phyloP scores from a whole-genome alignment of 164 flowering plant genomes.

The Macadamia integrifolia region DNA sequence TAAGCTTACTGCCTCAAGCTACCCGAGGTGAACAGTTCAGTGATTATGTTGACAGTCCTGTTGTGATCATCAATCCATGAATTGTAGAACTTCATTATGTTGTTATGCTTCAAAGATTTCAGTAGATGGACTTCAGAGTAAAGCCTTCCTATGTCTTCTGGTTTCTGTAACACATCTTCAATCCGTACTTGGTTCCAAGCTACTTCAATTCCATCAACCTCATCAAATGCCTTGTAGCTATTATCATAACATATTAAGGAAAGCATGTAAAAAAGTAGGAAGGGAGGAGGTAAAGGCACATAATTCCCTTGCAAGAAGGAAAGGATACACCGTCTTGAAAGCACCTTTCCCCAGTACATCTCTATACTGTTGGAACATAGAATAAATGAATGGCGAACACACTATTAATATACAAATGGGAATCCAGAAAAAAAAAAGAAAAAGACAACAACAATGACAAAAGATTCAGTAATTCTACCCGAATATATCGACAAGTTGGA shows the following conservation, averaged over 20 bases:
- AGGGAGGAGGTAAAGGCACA: not conserved
- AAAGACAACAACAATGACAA: not conserved
- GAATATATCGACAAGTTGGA: slow-evolving; percentile 45
- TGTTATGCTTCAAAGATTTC: slow-evolving; percentile 48
- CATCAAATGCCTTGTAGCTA: slow-evolving; percentile 63
- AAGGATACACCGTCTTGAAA: slow-evolving; percentile 53
- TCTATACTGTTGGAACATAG: slow-evolving; percentile 34
- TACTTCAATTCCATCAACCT: slow-evolving; percentile 66
- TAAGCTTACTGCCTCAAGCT: slow-evolving; percentile 61
- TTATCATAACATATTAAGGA: slow-evolving; percentile 6
- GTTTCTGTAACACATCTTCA: slow-evolving; percentile 48
- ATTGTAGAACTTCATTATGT: slow-evolving; percentile 53
- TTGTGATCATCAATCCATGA: slow-evolving; percentile 65
- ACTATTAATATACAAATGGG: too few species aligned
- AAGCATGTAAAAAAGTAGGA: not conserved
- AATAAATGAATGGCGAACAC: not conserved
- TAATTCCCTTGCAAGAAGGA: not conserved
- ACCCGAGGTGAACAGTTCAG: slow-evolving; percentile 72
- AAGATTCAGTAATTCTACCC: slow-evolving; percentile 24
- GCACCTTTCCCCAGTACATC: slow-evolving; percentile 67
- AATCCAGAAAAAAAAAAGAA: not conserved
- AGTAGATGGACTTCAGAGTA: slow-evolving; percentile 60
- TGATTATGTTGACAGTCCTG: slow-evolving; percentile 57
- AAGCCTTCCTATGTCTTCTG: slow-evolving; percentile 49
- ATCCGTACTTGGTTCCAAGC: slow-evolving; percentile 66